phyloP scores from a whole-genome alignment of 257 asterid species.

The Petunia axillaris region DNA sequence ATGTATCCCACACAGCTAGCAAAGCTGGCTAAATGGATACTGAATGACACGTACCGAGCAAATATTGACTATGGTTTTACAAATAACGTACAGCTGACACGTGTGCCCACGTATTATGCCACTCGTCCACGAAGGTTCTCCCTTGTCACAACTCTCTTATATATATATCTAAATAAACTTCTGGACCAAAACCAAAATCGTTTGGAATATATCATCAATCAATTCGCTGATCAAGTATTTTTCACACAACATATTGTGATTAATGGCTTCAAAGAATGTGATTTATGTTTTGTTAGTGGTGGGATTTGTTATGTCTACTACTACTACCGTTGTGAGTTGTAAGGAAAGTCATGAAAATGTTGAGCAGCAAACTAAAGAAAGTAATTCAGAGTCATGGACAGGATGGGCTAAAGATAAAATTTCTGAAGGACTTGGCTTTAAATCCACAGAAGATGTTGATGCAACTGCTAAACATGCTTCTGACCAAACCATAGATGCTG shows the following conservation, averaged over 20 bases:
- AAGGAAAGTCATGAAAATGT: neutral
- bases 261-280: neutral
- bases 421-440: conserved; percentile 48
- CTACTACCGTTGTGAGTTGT: neutral
- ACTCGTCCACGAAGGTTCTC: neutral
- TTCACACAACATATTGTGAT: neutral
- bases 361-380: conserved; percentile 23
- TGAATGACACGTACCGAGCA: neutral
- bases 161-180: neutral
- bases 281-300: conserved; percentile 7
- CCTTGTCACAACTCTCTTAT: neutral
- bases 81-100: neutral
- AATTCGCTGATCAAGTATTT: neutral
- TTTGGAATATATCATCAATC: neutral
- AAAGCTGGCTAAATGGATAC: neutral
- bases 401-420: conserved; percentile 70
- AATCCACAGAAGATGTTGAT: neutral
- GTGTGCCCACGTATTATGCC: conserved; percentile 11
- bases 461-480: neutral
- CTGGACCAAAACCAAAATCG: neutral
- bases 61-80: neutral
- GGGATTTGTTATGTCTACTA: neutral
- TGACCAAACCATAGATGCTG: conserved; percentile 38
- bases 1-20: neutral
- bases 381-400: conserved; percentile 52